Base-by-base conservation (phyloP, 805 yeast genomes). In the Priceomyces fermenticarens region DNA sequence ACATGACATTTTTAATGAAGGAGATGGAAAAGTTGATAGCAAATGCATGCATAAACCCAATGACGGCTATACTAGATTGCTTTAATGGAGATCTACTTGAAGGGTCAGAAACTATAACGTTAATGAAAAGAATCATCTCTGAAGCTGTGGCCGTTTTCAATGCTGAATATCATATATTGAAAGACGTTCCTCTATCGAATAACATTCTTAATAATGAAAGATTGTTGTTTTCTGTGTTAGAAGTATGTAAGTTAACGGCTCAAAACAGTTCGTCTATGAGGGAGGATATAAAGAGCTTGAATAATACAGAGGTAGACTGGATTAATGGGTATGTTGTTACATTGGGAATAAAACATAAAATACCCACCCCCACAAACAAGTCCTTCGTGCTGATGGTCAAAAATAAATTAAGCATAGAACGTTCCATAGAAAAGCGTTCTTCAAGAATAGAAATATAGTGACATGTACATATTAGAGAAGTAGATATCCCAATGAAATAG, bases 21-120 rank as follows among this genome's bases (percentile, higher is more conserved):
- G 96, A 88, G 61, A 66, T 82, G 49, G 83, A 81, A 51, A 93
- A 91, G 59, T 75, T 91, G 42, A 70, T 85, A 34, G 81, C 85
- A 14, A 93, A 93, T 55, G 75, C 87, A 1, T 86, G 93, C 54
- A 81, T 91, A 48, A 91, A 93, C 54, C 85, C 97, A 0, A 65
- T 85, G 23, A 85, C 97, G 0, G 84, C 96, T 0, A 65, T 88
- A 15, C 62, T 86, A 17, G 85, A 87, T 58, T 85, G 93, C 55
- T 56, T 72, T 30, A 93, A 93, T 54, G 95, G 95, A 27, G 87
- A 84, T 38, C 63, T 91, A 13, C 61, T 72, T n/a, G 53, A 62
- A 12, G 64, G 75, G 27, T 55, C 60, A 3, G 54, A 67, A 6
- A 54, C 67, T 2, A 40, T 55, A 9, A 46, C 49, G 2, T 49